phyloP scores from a whole-genome alignment of 2,329 filamentous ascomycete species.

The Colletotrichum abscissum region DNA sequence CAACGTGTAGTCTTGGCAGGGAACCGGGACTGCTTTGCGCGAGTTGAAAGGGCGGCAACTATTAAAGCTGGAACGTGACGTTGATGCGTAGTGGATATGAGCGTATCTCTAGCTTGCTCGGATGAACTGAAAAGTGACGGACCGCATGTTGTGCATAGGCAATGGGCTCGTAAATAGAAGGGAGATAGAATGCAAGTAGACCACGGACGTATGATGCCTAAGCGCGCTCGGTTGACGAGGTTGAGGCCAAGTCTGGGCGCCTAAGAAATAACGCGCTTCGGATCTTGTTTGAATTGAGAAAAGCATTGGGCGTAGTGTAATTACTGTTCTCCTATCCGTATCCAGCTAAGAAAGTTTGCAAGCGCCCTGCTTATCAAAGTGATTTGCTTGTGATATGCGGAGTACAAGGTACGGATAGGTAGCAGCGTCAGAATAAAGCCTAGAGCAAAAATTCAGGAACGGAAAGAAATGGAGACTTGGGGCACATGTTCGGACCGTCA shows the following conservation, averaged over 20 bases:
- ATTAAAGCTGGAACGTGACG: slow-evolving; percentile 4
- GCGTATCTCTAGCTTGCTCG: background rate
- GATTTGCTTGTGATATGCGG: background rate
- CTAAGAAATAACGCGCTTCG: background rate
- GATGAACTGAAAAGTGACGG: background rate
- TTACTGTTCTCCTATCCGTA: background rate
- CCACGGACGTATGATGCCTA: background rate
- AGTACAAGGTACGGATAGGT: background rate
- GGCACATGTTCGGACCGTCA: slow-evolving; percentile 25
- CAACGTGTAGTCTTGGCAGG: background rate
- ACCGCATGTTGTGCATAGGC: background rate
- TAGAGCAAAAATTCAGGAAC: background rate
- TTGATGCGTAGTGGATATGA: slow-evolving; percentile 5
- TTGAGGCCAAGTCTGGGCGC: slow-evolving; percentile 7
- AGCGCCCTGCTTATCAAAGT: background rate
- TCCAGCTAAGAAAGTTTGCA: background rate
- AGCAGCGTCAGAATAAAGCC: background rate
- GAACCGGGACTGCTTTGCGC: background rate
- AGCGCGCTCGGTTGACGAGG: slow-evolving; percentile 9
- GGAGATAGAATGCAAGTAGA: background rate
- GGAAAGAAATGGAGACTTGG: background rate
- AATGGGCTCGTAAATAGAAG: background rate
- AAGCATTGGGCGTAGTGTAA: background rate
- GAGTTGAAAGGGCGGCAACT: background rate
- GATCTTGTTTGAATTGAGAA: background rate